Conservation (phyloP, 2,329 filamentous ascomycete species). For the Scytalidium sp. region DNA sequence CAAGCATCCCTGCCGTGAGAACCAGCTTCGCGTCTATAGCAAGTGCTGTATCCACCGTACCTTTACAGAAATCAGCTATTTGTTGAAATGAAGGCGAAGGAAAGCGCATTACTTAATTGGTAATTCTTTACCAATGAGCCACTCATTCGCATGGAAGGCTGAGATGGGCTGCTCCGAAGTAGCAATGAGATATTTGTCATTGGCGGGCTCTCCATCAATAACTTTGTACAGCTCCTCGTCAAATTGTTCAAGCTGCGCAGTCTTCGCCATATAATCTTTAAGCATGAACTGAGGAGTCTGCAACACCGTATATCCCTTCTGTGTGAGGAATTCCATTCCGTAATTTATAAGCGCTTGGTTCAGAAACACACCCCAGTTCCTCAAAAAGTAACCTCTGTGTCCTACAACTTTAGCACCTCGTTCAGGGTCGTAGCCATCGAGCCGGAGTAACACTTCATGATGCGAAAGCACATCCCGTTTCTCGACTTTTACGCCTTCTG, state of each 20-base stretch:
- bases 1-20: slow-evolving; percentile 90
- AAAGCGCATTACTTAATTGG: slow-evolving; percentile 68
- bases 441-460: slow-evolving; percentile 84
- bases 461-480: slow-evolving; percentile 82
- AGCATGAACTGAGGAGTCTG: slow-evolving; percentile 94
- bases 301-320: slow-evolving; percentile 77
- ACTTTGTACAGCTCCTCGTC: slow-evolving; percentile 99
- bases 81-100: background rate
- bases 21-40: slow-evolving; percentile 93
- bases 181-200: slow-evolving; percentile 77
- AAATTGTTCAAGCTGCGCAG: slow-evolving; percentile 93
- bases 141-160: slow-evolving; percentile 89
- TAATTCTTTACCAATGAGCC: slow-evolving; percentile 79
- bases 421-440: slow-evolving; percentile 91
- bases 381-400: slow-evolving; percentile 90
- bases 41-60: slow-evolving; percentile 88
- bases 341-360: slow-evolving; percentile 96
- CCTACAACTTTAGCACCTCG: slow-evolving; percentile 92
- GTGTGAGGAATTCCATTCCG: slow-evolving; percentile 81
- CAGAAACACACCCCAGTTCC: slow-evolving; percentile 83
- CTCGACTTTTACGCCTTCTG: slow-evolving; percentile 69
- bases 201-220: slow-evolving; percentile 78
- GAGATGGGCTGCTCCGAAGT: slow-evolving; percentile 95
- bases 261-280: slow-evolving; percentile 95
- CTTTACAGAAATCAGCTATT: slow-evolving; percentile 23